Evolutionary conservation across 148 eudicot genomes (phyloP), one percentile per base, ranked within the genome.

Genomic region (Salicornia ramosissima): DNA sequence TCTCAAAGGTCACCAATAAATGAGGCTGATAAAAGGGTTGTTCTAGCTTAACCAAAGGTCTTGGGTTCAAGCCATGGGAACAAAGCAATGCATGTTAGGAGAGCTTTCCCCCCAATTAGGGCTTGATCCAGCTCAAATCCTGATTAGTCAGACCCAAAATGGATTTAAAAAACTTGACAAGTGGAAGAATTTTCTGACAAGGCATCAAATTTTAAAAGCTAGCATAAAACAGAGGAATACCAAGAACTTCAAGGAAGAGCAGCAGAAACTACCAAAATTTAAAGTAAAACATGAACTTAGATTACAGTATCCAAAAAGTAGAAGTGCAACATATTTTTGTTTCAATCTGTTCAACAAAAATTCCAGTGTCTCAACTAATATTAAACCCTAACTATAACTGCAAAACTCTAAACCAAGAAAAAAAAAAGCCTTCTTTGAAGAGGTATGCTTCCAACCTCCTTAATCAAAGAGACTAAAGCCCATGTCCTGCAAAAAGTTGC

Each of bases 391-490:
- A 56, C 79, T 76, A 76, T 75, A 57, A 13, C 56, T 69, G 53
- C 46, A 70, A 70, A 70, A 63, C 13, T 55, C 68, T 75, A 21
- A 68, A 52, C n/a, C 10, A 22, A 12, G 31, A 1, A 56, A 60
- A 59, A 25, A 55, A 61, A 33, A 1, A 16, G 14, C 25, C 25
- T 60, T 60, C 72, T 19, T n/a, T 50, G 19, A 26, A 60, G 71
- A 46, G 36, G 46, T 56, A 25, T 28, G 59, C 64, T 24, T 54
- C 22, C 26, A 4, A 62, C 28, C 29, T 5, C 12, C 72, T 66
- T 33, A 81, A 72, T 81, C 84, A 19, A 81, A 81, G 8, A 81
- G 82, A 75, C 84, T 78, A 72, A 81, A 81, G 18, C 84, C 84
- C 82, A 81, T 68, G 64, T 81, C 84, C 84, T 81, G 84, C 79